A percentile compares a stretch with the other conserved stretches of the same genome.
phyloP scores from a whole-genome alignment of 2,329 filamentous ascomycete species.

The Trichoderma sp. region DNA sequence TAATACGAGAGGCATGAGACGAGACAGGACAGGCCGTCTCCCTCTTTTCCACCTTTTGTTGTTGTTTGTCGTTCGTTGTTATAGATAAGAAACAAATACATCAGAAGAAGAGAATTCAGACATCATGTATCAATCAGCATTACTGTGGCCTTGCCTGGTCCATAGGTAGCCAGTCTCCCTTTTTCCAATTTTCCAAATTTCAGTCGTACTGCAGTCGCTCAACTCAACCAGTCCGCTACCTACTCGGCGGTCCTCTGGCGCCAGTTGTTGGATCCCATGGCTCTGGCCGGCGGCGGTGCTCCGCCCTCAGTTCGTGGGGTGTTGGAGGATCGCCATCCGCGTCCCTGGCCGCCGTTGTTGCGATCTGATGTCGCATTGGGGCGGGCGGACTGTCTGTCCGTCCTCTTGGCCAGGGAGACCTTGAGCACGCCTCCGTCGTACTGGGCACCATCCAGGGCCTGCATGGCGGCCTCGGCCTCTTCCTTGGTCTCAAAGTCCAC shows the following conservation, averaged over 20 bases:
- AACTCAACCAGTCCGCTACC: background rate
- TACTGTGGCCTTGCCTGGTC: background rate
- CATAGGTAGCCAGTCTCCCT: background rate
- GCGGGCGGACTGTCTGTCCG: constrained; percentile 10
- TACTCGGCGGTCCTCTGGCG: constrained; percentile 4
- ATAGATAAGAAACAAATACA: background rate
- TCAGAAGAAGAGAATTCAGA: constrained; percentile 1
- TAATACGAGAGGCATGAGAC: background rate
- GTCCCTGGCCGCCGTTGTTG: constrained; percentile 2
- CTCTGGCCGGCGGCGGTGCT: background rate
- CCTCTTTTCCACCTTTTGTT: background rate
- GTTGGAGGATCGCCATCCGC: background rate
- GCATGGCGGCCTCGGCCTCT: constrained; percentile 51
- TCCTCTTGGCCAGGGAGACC: constrained; percentile 20
- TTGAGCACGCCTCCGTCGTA: constrained; percentile 26
- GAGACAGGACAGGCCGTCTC: background rate
- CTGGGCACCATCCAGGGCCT: constrained; percentile 26
- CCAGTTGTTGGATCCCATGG: constrained; percentile 20
- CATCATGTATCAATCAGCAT: background rate
- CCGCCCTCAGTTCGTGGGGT: constrained; percentile 3
- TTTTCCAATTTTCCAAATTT: background rate
- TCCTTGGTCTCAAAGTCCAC: constrained; percentile 58
- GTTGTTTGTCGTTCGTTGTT: background rate
- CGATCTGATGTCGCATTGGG: background rate
- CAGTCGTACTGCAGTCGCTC: background rate